Evolutionary conservation across 108 stramenopile genomes (phyloP).

Genomic region (Pseudonitzschia multiseries): DNA sequence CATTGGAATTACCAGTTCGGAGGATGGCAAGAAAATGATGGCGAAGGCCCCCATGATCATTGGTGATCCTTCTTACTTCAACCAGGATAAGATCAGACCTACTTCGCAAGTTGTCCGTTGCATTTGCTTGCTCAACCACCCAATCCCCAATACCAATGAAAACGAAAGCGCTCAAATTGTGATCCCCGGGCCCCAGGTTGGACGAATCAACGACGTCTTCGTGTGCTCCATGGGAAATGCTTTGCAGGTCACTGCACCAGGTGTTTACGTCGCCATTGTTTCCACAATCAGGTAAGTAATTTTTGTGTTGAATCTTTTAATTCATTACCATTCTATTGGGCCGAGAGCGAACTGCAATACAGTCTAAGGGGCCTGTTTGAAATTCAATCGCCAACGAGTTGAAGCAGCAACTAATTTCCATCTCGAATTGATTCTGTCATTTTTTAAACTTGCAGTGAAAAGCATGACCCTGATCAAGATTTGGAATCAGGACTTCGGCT

Average conservation of each 20-base stretch:
- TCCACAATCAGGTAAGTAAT: constrained; percentile 70
- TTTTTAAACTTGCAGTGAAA: constrained; percentile 61
- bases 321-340: too few species aligned
- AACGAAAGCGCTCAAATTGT: constrained; percentile 95
- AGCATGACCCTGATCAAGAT: constrained; percentile 90
- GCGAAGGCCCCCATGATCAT: constrained; percentile 96
- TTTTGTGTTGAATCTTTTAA: background rate
- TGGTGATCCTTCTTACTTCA: constrained; percentile 97
- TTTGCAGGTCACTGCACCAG: constrained; percentile 80
- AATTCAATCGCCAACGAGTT: too few species aligned
- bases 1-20: constrained; percentile 86
- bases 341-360: too few species aligned
- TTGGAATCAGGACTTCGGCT: constrained; percentile 90
- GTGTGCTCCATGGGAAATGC: constrained; percentile 83
- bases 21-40: constrained; percentile 52
- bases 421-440: background rate
- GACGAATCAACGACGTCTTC: constrained; percentile 95
- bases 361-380: too few species aligned
- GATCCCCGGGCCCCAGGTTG: constrained; percentile 96
- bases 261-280: constrained; percentile 97
- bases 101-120: constrained; percentile 93
- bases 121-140: constrained; percentile 98
- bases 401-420: too few species aligned
- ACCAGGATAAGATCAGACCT: constrained; percentile 68
- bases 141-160: constrained; percentile 90